Base-by-base conservation (phyloP, 441 rosid species). In the Raphanus hybrid region DNA sequence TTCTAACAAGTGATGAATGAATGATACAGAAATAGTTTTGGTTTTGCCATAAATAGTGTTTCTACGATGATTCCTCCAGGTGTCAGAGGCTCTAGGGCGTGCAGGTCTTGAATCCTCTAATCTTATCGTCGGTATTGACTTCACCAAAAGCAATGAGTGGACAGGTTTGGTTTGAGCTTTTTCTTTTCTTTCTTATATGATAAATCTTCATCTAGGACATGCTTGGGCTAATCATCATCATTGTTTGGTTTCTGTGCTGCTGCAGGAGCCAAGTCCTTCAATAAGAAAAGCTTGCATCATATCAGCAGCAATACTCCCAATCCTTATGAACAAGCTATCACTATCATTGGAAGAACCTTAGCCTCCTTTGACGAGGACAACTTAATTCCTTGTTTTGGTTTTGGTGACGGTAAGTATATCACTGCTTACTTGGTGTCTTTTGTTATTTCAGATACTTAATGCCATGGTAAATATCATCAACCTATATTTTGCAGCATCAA, bases 121-220 rank as follows among this genome's bases (percentile, higher is more conserved):
- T 85, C 91, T 91, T 43, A 89, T 91, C 55, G 83, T 91, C 45
- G 93, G 96, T 68, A 84, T 91, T 20, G 96, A 91, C 86, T 91
- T 87, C 79, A 89, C 96, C 62, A 91, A 91, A 85, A 89, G 93
- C 84, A 91, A 91, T 60, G 93, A 87, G 59, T 91, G 96, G 93
- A 91, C 92, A 84, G 96, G 96, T 91, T 52, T 73, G 1, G 16
- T 57, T 26, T 0, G 1, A 34, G 8, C 34, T 29, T 3, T 61
- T 52, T 52, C 23, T 6, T 10, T 41, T 41, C 34, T 41, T 41
- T 41, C 48, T 41, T 43, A 43, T 34, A 29, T 18, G 57, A 59
- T 66, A 23, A 23, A 23, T 23, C 26, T 43, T 62, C 6, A 5
- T 64, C n/a, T 12, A 12, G 43, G 1, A 16, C 52, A 43, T 45